These are phyloP conservation scores for Leucoagaricus sp. DNA, from an alignment of 1,284 basidiomycete genomes.

Conservation along the genomic window DNA sequence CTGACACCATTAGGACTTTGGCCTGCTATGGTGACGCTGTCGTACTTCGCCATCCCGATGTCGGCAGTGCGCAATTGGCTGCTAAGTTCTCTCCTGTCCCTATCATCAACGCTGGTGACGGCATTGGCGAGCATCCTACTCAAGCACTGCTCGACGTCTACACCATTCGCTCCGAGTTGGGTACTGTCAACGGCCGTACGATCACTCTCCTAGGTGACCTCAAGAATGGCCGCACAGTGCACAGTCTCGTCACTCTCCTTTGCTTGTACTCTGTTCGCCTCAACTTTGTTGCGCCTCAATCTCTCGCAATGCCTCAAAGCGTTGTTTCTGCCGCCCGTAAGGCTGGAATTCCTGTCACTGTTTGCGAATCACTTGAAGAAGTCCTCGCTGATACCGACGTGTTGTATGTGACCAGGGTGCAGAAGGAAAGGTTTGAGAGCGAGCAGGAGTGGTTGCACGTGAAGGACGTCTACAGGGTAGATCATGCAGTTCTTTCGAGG, in stretches of 20 bases:
- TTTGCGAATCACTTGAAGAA: conserved; percentile 87
- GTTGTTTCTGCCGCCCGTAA: conserved; percentile 85
- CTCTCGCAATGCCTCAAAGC: conserved; percentile 89
- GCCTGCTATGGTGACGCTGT: conserved; percentile 97
- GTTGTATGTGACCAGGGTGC: conserved; percentile 94
- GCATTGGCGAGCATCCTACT: conserved; percentile 96
- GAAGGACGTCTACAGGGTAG: conserved; percentile 92
- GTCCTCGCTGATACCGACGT: conserved; percentile 95
- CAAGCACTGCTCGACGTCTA: conserved; percentile 96
- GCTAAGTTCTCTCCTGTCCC: conserved; percentile 96
- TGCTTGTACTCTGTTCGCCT: conserved; percentile 93
- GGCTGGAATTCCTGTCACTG: conserved; percentile 78
- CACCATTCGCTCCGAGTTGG: conserved; percentile 97
- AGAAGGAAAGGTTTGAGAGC: conserved; percentile 91
- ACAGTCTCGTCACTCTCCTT: conserved; percentile 92
- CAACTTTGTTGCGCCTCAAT: conserved; percentile 93
- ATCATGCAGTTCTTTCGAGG: conserved; percentile 89
- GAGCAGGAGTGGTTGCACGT: conserved; percentile 88
- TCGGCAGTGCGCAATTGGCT: conserved; percentile 88
- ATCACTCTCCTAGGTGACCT: conserved; percentile 96
- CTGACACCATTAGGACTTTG: conserved; percentile 93
- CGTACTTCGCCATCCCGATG: conserved; percentile 92
- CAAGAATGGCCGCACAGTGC: conserved; percentile 98
- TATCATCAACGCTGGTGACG: conserved; percentile 96
- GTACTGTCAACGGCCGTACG: conserved; percentile 95